Base-by-base conservation (phyloP, 202 grass and related monocot species). In the Carex sylvatica region DNA sequence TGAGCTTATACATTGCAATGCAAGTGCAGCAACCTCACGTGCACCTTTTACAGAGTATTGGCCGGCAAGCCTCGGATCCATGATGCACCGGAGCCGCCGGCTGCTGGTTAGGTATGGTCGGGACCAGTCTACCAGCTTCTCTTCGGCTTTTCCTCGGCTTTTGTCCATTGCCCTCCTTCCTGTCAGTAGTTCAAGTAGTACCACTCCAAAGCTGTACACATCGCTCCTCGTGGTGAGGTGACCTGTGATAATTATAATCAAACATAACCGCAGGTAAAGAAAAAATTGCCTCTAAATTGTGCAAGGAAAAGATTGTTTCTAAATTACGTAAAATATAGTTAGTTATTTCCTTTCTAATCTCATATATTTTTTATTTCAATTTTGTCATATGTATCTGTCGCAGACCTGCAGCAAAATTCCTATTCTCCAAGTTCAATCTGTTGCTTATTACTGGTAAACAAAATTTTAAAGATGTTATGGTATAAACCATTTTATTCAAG, bases 1-100 rank as follows among this genome's bases (percentile, higher is more conserved):
- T 30, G 63, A 8, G 65, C 84, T 90, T 16, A 91, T 92, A 82
- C 93, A 96, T 79, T 86, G 88, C 62, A 72, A 67, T 2, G 90
- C 88, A 0, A 96, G 86, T 54, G 74, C 75, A 8, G 93, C 93
- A 9, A 93, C 47, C 53, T 84, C 86, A 59, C 90, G 86, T 0
- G 90, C 56, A 16, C 86, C 93, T 82, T 91, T 93, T 26, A 91
- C 88, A 16, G 93, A 92, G 85, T 96, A 93, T 80, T 93, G 88
- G 0, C 93, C 90, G 0, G 90, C 90, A 0, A 96, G 86, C 19
- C 85, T 79, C 3, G 72, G 46, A 80, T 96, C 93, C 82, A 91
- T 89, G 74, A 96, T 85, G 86, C 88, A 90, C 2, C 84, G 86
- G 65, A 96, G 84, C 4, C 88, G 64, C 3, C 90, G 61, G 86